Evolutionary conservation across 345 rosid species (phyloP), one percentile per base, ranked within the genome.

Genomic region (Rhizophora apiculata): DNA sequence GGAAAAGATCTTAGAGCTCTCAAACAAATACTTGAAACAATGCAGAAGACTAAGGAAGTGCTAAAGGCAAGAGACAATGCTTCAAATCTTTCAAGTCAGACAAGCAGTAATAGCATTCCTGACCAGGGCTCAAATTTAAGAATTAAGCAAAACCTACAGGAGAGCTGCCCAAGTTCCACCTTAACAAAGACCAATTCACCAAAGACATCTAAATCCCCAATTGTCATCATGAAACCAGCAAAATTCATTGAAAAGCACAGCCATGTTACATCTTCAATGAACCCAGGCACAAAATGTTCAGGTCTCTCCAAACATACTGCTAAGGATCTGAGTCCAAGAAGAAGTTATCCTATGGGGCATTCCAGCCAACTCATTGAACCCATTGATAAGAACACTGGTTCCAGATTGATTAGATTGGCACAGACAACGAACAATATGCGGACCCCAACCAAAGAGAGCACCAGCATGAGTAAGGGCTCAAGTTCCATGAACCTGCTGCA

Each of bases 1-100:
- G 98, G 91, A 68, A 95, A 88, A 81, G 99, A 90, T 78, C 96
- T 87, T 62, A 86, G 91, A 79, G 93, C 96, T 75, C 96, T 89
- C 34, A 87, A 89, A 76, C 98, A 89, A 74, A 88, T 88, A 76
- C 92, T 90, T 56, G 94, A 84, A 80, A 96, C 92, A 60, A 92
- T 85, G 92, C 91, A 90, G 76, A 89, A 87, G 80, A 80, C 82
- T 1, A 85, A 86, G 64, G 82, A 81, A 57, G 64, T 74, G 60
- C 63, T 76, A 29, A 83, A 81, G 26, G 71, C 74, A 73, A 79
- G 79, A 59, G 78, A 88, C 62, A 87, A 75, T 55, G 72, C 48
- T 74, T 46, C 76, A 64, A 77, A 70, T 43, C 72, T 74, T 52
- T 68, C 20, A 48, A 72, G 72, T 65, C 81, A 55, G 68, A 62